Conservation (phyloP, 306 rosid species). For the Prosopis cineraria region DNA sequence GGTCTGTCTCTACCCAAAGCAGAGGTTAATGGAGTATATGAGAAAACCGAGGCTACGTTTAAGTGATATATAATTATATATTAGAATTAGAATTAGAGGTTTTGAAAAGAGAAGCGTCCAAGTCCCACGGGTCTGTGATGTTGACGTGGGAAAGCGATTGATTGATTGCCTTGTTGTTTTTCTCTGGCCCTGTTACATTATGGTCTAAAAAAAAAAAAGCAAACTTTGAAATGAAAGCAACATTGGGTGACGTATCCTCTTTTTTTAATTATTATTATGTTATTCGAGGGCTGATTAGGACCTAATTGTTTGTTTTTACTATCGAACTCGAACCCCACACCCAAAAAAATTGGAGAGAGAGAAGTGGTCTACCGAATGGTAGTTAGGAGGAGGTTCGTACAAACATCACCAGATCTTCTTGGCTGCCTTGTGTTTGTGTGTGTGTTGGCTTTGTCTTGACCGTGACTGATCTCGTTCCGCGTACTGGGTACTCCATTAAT, state of each 20-base stretch:
- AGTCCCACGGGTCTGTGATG: conserved; percentile 60
- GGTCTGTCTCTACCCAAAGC: background rate
- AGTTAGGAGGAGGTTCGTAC: background rate
- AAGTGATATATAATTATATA: too few species aligned
- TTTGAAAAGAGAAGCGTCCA: background rate
- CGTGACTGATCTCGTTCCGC: background rate
- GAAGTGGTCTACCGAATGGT: background rate
- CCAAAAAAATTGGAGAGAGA: background rate
- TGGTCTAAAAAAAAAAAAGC: conserved; percentile 5
- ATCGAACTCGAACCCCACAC: background rate
- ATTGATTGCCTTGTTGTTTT: conserved; percentile 46
- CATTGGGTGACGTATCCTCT: conserved; percentile 41
- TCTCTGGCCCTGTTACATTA: conserved; percentile 32
- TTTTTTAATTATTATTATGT: background rate
- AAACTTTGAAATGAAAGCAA: conserved; percentile 62
- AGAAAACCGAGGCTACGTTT: background rate
- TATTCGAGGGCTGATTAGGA: background rate
- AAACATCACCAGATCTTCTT: background rate
- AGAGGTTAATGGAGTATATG: background rate
- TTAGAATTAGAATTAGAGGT: background rate
- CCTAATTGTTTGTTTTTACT: background rate
- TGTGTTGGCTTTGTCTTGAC: background rate
- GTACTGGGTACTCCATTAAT: background rate
- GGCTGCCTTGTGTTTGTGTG: too few species aligned
- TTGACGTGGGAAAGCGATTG: conserved; percentile 58